Conservation (phyloP, 2,329 filamentous ascomycete species). For the Seiridium unicorne region DNA sequence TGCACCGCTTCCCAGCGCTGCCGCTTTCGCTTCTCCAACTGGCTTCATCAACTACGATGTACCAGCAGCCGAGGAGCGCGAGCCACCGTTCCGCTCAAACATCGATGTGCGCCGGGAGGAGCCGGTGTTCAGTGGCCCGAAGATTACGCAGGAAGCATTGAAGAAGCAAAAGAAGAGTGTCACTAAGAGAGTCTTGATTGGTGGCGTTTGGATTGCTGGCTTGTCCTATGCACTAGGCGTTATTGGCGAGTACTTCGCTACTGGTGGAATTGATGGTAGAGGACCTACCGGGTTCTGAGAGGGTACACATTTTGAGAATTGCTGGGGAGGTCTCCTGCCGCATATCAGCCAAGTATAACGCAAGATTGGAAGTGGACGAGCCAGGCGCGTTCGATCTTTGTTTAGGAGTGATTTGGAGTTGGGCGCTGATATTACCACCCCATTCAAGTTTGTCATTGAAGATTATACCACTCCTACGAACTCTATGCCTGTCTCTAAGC, state of each 20-base stretch:
- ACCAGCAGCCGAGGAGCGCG: slow-evolving; percentile 29
- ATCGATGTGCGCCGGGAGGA: slow-evolving; percentile 46
- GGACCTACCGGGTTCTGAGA: slow-evolving; percentile 32
- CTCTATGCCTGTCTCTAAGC: too few species aligned
- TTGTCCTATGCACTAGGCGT: slow-evolving; percentile 58
- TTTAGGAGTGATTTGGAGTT: too few species aligned
- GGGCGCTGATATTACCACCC: too few species aligned
- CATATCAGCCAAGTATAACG: too few species aligned
- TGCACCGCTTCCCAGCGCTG: slow-evolving; percentile 41
- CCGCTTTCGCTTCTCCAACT: slow-evolving; percentile 62
- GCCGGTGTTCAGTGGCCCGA: slow-evolving; percentile 43
- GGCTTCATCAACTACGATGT: slow-evolving; percentile 63
- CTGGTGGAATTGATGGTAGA: slow-evolving; percentile 41
- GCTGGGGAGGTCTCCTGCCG: too few species aligned
- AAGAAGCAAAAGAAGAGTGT: slow-evolving; percentile 34
- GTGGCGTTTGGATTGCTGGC: slow-evolving; percentile 53
- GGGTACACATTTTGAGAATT: too few species aligned
- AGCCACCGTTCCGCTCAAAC: slow-evolving; percentile 39
- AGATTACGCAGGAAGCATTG: slow-evolving; percentile 15
- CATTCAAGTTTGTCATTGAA: neutral
- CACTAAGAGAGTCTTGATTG: slow-evolving; percentile 48
- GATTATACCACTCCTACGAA: neutral
- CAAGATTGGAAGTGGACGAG: too few species aligned
- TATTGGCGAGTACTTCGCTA: slow-evolving; percentile 56
- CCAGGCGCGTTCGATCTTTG: too few species aligned